Percentiles rank a stretch among this genome's conserved stretches.
Conservation (phyloP, 176 grass and related monocot species). For the Elymus sibiricus region DNA sequence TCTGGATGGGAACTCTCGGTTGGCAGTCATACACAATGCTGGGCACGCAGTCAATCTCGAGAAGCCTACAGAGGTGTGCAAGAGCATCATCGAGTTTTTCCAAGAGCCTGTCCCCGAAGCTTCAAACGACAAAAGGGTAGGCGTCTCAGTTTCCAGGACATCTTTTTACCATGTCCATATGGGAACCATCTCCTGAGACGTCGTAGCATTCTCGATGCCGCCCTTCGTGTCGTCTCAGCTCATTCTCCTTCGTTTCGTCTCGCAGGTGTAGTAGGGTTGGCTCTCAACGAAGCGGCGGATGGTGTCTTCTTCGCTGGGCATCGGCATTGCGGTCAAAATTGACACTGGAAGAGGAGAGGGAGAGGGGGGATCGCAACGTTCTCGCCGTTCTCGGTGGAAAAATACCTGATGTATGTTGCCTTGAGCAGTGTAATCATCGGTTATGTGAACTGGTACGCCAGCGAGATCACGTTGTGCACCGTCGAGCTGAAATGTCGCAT, state of each 20-base stretch:
- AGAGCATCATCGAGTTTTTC: slow-evolving; percentile 58
- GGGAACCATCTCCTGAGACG: background rate
- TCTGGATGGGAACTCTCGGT: slow-evolving; percentile 59
- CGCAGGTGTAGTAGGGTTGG: background rate
- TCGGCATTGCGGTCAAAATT: background rate
- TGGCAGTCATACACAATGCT: slow-evolving; percentile 71
- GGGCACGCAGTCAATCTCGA: slow-evolving; percentile 96
- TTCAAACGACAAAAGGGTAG: slow-evolving; percentile 32
- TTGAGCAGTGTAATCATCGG: background rate
- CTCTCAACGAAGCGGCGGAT: background rate
- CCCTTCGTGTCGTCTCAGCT: background rate
- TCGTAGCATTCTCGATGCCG: background rate
- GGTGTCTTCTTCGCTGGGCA: background rate
- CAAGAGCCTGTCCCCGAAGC: slow-evolving; percentile 5
- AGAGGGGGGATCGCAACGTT: background rate
- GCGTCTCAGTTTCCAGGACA: background rate
- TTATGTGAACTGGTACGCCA: background rate
- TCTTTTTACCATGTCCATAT: background rate
- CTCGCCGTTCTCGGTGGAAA: background rate
- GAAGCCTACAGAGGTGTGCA: slow-evolving; percentile 65
- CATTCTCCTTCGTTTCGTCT: background rate
- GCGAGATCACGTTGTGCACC: background rate
- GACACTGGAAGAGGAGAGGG: background rate
- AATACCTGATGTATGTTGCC: background rate
- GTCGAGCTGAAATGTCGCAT: background rate